Evolutionary conservation across 2,329 filamentous ascomycete genomes (phyloP).

Genomic region (Diaporthe ilicicola): DNA sequence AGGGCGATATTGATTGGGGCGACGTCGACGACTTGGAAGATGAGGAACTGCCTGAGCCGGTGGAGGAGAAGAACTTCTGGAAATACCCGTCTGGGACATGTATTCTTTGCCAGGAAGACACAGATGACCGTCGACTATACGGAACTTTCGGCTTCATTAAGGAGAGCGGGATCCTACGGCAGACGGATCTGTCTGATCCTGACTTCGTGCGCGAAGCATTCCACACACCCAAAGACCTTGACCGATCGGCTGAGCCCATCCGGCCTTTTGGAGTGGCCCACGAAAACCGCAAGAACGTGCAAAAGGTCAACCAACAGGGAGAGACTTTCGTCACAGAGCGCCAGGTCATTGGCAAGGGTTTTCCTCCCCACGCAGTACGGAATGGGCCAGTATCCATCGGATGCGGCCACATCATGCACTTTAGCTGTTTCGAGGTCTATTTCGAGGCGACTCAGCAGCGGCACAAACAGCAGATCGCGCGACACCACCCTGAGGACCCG

Average conservation of each 20-base stretch:
- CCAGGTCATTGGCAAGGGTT: slow-evolving; percentile 89
- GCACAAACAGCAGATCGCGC: slow-evolving; percentile 90
- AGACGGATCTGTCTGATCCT: slow-evolving; percentile 82
- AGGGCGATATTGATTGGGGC: slow-evolving; percentile 88
- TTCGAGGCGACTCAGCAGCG: slow-evolving; percentile 83
- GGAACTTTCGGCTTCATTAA: slow-evolving; percentile 92
- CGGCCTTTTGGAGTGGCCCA: slow-evolving; percentile 91
- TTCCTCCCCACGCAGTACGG: slow-evolving; percentile 72
- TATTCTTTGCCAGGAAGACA: slow-evolving; percentile 96
- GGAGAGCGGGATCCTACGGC: slow-evolving; percentile 84
- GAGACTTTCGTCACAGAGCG: slow-evolving; percentile 76
- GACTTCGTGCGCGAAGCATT: slow-evolving; percentile 87
- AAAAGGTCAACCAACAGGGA: slow-evolving; percentile 79
- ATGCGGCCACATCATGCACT: slow-evolving; percentile 99
- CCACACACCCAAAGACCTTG: slow-evolving; percentile 81
- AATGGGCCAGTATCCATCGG: slow-evolving; percentile 86
- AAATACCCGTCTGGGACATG: slow-evolving; percentile 94
- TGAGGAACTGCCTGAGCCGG: slow-evolving; percentile 64
- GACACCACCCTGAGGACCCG: slow-evolving; percentile 88
- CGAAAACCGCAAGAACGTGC: slow-evolving; percentile 81
- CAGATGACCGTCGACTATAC: slow-evolving; percentile 86
- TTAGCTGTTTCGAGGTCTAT: slow-evolving; percentile 92
- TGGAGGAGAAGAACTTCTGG: slow-evolving; percentile 79
- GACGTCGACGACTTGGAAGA: slow-evolving; percentile 82
- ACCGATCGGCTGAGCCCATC: slow-evolving; percentile 82